Evolutionary conservation across 2,329 filamentous ascomycete species (phyloP), one percentile per base, ranked within the genome.

Genomic region (Dothidotthia symphoricarpi): DNA sequence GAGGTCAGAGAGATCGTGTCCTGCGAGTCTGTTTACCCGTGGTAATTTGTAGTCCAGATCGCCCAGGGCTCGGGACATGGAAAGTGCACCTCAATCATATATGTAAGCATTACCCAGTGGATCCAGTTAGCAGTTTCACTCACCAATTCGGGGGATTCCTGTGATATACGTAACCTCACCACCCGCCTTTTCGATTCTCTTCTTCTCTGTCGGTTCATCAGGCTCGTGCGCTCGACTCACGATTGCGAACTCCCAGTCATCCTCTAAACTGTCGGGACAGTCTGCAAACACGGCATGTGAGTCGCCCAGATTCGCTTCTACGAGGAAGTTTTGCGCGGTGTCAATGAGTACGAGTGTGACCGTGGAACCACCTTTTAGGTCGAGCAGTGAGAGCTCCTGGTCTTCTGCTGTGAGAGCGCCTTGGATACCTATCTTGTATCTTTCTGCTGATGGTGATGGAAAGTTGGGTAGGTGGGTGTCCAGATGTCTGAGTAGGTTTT

Each of bases 11-110:
- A 58, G 30, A 26, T 58, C 49, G 41, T 58, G 54, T 14, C 38
- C 51, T 11, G 54, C 53, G 7, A 58, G 46, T 3, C 51, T 48
- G 25, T 58, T 58, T 6, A 58, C 52, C 16, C 51, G 49, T 0
- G 54, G 54, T 9, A 49, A 41, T 34, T 58, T 58, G 34, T 55
- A 44, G 15, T 58, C 46, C 16, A 49, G 33, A 17, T 58, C 54
- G 16, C 54, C 54, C 1, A 58, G 36, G 0, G 54, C 53, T 6
- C 54, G 49, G 19, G 53, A 47, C 54, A 58, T 58, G n/a, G 42
- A 52, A 14, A 58, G 53, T 15, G 43, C 54, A n/a, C 54, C 54
- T 29, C 19, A 3, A 3, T 16, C 9, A 5, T 6, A 9, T 8
- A n/a, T 16, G 33, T 44, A 8, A 44, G 34, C 25, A 6, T 12